Percentiles rank a stretch among this genome's conserved stretches.
phyloP scores from a whole-genome alignment of 2,329 filamentous ascomycete species.

The Aspergillus sojae region DNA sequence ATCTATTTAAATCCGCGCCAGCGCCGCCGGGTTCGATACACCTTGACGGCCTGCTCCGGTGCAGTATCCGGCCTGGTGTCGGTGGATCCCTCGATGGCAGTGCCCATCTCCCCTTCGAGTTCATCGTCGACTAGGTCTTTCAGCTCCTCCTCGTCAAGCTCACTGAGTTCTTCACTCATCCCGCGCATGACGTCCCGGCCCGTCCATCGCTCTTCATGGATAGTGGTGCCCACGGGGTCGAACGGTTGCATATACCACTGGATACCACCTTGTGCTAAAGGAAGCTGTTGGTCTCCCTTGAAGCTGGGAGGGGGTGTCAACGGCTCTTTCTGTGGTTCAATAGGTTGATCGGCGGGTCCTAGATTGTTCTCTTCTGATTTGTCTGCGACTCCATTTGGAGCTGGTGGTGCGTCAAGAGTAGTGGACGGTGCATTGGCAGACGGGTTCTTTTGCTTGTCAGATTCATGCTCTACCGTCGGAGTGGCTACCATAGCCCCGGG shows the following conservation, averaged over 20 bases:
- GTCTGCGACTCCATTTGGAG: conserved; percentile 32
- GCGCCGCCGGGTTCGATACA: conserved; percentile 34
- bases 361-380: conserved; percentile 26
- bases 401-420: conserved; percentile 29
- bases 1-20: conserved; percentile 33
- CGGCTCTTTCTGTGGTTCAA: conserved; percentile 26
- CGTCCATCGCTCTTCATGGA: conserved; percentile 73
- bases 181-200: conserved; percentile 71
- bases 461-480: conserved; percentile 14
- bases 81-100: conserved; percentile 12
- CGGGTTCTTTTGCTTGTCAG: conserved; percentile 20
- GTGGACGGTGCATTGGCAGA: conserved; percentile 38
- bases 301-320: conserved; percentile 46
- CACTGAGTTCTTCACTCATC: conserved; percentile 85
- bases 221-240: conserved; percentile 76
- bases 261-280: conserved; percentile 73
- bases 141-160: conserved; percentile 88
- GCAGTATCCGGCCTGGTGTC: conserved; percentile 18
- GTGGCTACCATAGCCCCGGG: conserved; percentile 6
- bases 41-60: conserved; percentile 25
- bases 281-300: conserved; percentile 46
- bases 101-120: conserved; percentile 22
- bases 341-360: conserved; percentile 52
- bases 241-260: conserved; percentile 87
- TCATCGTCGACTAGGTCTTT: conserved; percentile 67